phyloP scores from a whole-genome alignment of 257 asterid genomes.

The Lavandula angustifolia region DNA sequence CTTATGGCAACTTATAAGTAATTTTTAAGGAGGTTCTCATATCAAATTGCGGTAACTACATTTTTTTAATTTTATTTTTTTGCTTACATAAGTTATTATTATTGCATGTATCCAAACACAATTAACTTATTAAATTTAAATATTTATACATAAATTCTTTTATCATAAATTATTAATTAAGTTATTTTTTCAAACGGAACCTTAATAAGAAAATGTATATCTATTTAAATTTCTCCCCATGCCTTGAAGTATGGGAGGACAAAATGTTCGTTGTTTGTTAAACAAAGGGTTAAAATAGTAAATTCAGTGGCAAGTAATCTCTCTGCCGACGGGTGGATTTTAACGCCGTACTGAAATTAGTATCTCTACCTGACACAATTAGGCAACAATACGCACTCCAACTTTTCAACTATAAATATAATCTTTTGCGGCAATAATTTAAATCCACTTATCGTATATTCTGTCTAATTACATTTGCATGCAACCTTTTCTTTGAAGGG shows the following conservation, averaged over 20 bases:
- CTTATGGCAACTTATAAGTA: no score
- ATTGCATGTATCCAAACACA: no score
- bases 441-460: neutral
- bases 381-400: conserved; percentile 17
- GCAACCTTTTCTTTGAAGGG: conserved; percentile 2
- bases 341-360: conserved; percentile 34
- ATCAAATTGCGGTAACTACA: no score
- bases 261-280: neutral
- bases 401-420: conserved; percentile 34
- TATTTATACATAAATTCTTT: no score
- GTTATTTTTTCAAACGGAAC: no score
- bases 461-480: neutral
- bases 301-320: neutral
- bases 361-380: neutral
- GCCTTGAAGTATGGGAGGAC: no score
- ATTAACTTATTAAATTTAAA: no score
- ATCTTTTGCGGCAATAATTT: conserved; percentile 11
- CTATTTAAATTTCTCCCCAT: neutral
- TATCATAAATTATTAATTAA: no score
- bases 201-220: neutral
- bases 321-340: conserved; percentile 23
- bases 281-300: conserved; percentile 21
- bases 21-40: no score
- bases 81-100: no score
- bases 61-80: no score